Evolutionary conservation across 1,284 basidiomycete species (phyloP).

Genomic region (Hymenochaete sp.): DNA sequence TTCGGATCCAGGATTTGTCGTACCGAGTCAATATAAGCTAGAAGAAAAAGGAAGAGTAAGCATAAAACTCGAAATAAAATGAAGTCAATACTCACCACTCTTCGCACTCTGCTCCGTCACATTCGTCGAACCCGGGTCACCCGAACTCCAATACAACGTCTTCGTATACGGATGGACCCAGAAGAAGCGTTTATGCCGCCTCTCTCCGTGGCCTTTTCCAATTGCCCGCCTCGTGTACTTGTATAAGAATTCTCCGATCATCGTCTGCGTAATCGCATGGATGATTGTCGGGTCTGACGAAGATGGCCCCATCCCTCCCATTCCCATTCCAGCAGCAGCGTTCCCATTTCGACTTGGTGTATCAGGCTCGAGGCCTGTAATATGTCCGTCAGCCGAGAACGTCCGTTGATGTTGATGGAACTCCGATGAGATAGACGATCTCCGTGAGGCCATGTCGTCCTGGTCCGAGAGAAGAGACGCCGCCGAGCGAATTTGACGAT

Average conservation of each 20-base stretch:
- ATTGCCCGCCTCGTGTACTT: constrained; percentile 94
- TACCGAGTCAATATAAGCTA: constrained; percentile 94
- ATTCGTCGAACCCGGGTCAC: constrained; percentile 83
- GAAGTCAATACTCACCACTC: constrained; percentile 66
- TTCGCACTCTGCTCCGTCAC: constrained; percentile 91
- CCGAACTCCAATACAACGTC: constrained; percentile 94
- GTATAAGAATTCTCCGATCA: constrained; percentile 98
- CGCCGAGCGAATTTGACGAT: constrained; percentile 47
- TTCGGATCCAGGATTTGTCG: constrained; percentile 87
- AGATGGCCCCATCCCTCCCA: constrained; percentile 30
- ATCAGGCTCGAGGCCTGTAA: constrained; percentile 9
- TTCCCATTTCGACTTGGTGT: constrained; percentile 26
- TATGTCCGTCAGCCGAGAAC: constrained; percentile 24
- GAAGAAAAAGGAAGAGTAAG: constrained; percentile 12
- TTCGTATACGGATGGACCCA: constrained; percentile 99
- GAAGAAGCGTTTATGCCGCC: constrained; percentile 93
- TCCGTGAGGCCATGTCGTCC: constrained; percentile 53
- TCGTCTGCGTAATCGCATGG: constrained; percentile 97
- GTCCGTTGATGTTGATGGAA: constrained; percentile 33
- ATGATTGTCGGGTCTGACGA: constrained; percentile 82
- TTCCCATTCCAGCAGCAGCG: not conserved
- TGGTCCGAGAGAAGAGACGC: constrained; percentile 57
- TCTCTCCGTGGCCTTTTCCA: constrained; percentile 85
- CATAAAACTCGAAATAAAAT: constrained; percentile 13
- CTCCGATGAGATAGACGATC: constrained; percentile 74